Evolutionary conservation across 1,284 basidiomycete species (phyloP).

Genomic region (Naganishia sp.): DNA sequence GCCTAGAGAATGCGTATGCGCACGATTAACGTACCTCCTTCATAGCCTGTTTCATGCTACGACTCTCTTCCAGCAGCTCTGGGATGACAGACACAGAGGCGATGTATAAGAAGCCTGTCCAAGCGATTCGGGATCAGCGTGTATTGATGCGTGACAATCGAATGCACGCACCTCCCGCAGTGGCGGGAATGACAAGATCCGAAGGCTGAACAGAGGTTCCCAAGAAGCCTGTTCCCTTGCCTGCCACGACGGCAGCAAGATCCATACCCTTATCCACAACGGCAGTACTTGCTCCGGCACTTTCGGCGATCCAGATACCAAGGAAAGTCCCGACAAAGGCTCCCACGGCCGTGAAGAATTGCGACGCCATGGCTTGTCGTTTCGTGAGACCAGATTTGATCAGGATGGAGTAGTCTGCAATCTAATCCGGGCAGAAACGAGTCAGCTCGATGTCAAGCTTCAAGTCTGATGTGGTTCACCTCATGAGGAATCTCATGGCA

Average conservation of each 20-base stretch:
- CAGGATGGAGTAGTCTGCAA: conserved; percentile 86
- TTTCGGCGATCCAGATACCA: conserved; percentile 73
- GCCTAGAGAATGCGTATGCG: not conserved
- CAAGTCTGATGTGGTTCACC: conserved; percentile 36
- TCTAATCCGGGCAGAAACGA: conserved; percentile 49
- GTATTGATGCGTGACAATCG: no score
- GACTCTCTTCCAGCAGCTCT: conserved; percentile 79
- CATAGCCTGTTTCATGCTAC: conserved; percentile 77
- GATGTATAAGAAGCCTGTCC: conserved; percentile 79
- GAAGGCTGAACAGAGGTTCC: conserved; percentile 74
- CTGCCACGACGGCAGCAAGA: conserved; percentile 35
- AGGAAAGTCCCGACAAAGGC: conserved; percentile 88
- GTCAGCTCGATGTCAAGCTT: not conserved
- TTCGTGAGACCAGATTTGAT: conserved; percentile 86
- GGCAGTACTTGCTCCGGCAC: conserved; percentile 46
- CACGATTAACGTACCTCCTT: conserved; percentile 65
- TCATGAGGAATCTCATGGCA: conserved; percentile 89
- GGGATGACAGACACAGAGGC: conserved; percentile 85
- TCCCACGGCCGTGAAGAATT: conserved; percentile 83
- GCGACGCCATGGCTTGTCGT: conserved; percentile 82
- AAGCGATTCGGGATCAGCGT: not conserved
- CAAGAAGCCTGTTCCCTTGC: conserved; percentile 73
- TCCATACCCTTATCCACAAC: conserved; percentile 36
- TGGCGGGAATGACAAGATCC: conserved; percentile 83
- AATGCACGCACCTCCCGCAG: conserved; percentile 65